phyloP scores from a whole-genome alignment of 1,139 yeast genomes.

The Yamadazyma sp. region DNA sequence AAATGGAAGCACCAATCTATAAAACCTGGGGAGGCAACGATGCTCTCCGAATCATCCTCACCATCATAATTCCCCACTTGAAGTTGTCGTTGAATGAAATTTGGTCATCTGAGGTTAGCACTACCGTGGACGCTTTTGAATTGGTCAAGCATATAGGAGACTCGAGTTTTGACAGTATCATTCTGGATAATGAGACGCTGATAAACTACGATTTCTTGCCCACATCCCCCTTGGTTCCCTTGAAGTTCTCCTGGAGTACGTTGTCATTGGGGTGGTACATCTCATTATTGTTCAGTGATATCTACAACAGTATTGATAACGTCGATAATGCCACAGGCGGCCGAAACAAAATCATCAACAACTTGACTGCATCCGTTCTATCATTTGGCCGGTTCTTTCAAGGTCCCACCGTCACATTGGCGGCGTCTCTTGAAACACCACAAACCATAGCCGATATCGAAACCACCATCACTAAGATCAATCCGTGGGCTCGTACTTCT shows the following conservation, averaged over 20 bases:
- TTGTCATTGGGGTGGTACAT: conserved; percentile 77
- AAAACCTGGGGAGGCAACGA: conserved; percentile 63
- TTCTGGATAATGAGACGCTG: conserved; percentile 20
- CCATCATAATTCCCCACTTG: conserved; percentile 41
- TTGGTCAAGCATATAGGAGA: conserved; percentile 42
- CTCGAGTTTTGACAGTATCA: conserved; percentile 25
- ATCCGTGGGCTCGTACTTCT: conserved; percentile 66
- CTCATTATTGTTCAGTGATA: conserved; percentile 63
- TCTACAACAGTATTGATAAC: conserved; percentile 48
- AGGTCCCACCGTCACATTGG: conserved; percentile 1
- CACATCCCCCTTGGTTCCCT: conserved; percentile 42
- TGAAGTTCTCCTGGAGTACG: conserved; percentile 61
- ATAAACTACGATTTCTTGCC: conserved; percentile 38
- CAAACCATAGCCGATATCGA: conserved; percentile 22
- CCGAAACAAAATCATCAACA: conserved; percentile 30
- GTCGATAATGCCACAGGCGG: conserved; percentile 24
- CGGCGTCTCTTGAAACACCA: conserved; percentile 17
- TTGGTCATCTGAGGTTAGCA: conserved; percentile 27
- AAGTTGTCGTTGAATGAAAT: conserved; percentile 37
- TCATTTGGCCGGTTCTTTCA: conserved; percentile 49
- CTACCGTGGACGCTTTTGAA: conserved; percentile 29
- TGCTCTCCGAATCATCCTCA: conserved; percentile 46
- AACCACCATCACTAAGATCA: conserved; percentile 28
- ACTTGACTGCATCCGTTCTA: conserved; percentile 41
- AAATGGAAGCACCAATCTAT: conserved; percentile 48